A percentile compares a stretch with the other conserved stretches of the same genome.
phyloP scores from a whole-genome alignment of 2,329 filamentous ascomycete species.

The Botryotinia narcissicola region DNA sequence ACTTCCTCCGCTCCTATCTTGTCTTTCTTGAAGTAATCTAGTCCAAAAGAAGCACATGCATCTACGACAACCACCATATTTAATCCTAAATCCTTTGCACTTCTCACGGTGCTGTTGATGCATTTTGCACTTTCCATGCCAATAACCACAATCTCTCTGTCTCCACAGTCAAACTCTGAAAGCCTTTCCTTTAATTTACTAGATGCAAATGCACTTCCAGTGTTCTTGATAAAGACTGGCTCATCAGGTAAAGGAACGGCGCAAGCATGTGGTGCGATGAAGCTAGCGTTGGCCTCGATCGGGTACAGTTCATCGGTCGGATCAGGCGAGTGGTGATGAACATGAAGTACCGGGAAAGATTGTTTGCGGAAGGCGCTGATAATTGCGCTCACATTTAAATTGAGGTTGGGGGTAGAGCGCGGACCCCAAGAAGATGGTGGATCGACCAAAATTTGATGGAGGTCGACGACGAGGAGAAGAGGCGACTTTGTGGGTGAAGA shows the following conservation, averaged over 20 bases:
- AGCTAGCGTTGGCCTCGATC: slow-evolving; percentile 18
- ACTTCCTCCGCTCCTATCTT: slow-evolving; percentile 8
- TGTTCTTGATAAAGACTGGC: slow-evolving; percentile 26
- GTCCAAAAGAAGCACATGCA: slow-evolving; percentile 29
- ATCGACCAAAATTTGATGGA: slow-evolving; percentile 29
- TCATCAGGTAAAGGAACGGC: slow-evolving; percentile 24
- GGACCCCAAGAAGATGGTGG: slow-evolving; percentile 25
- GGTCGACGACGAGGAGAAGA: slow-evolving; percentile 30
- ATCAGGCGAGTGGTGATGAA: slow-evolving; percentile 27
- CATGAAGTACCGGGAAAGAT: slow-evolving; percentile 27
- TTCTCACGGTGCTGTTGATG: slow-evolving; percentile 29
- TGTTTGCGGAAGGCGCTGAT: slow-evolving; percentile 27
- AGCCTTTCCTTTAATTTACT: slow-evolving; percentile 8
- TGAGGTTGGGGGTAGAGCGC: slow-evolving; percentile 30
- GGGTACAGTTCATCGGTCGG: slow-evolving; percentile 23
- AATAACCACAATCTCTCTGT: slow-evolving; percentile 26
- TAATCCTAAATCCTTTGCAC: slow-evolving; percentile 30
- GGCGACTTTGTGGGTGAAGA: slow-evolving; percentile 7
- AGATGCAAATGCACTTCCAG: slow-evolving; percentile 28
- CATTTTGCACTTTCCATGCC: slow-evolving; percentile 32
- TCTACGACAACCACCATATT: slow-evolving; percentile 30
- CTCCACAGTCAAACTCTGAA: slow-evolving; percentile 11
- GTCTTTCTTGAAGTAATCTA: background rate
- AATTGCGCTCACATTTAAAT: slow-evolving; percentile 23
- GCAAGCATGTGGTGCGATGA: slow-evolving; percentile 25